Conservation (phyloP, 2,329 filamentous ascomycete species). For the Neofusicoccum umdonicola region DNA sequence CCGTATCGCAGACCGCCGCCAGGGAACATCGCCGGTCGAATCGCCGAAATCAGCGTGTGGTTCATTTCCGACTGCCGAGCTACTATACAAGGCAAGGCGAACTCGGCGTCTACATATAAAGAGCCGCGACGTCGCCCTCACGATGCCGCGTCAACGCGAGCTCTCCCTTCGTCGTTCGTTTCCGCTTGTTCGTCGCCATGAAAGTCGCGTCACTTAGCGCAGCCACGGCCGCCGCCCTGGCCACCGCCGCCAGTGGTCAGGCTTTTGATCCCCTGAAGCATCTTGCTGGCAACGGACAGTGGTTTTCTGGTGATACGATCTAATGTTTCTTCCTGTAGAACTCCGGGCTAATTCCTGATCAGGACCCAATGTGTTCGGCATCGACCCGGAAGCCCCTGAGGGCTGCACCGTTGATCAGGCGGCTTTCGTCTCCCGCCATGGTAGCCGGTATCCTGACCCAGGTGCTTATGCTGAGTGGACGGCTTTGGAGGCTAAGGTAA, state of each 20-base stretch:
- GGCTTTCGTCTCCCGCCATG: constrained; percentile 60
- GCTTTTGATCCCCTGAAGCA: constrained; percentile 34
- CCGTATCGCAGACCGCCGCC: not conserved
- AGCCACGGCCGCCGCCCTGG: constrained; percentile 13
- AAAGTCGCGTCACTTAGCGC: not conserved
- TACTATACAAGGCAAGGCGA: not conserved
- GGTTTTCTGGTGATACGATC: constrained; percentile 23
- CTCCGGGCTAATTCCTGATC: too few relatives aligned
- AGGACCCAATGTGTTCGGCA: constrained; percentile 57
- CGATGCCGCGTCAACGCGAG: too few relatives aligned
- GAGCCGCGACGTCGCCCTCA: not conserved
- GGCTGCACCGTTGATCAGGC: constrained; percentile 61
- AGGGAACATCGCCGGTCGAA: constrained; percentile 1
- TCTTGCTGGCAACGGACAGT: constrained; percentile 41
- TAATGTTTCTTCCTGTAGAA: too few relatives aligned
- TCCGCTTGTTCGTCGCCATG: not conserved
- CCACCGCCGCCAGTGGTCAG: constrained; percentile 19
- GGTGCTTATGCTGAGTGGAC: constrained; percentile 60
- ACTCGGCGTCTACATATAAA: not conserved
- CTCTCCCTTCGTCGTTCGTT: not conserved
- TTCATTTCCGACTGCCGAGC: not conserved
- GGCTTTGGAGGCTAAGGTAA: constrained; percentile 25
- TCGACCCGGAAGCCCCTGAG: constrained; percentile 54
- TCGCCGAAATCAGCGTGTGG: not conserved
- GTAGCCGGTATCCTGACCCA: constrained; percentile 61